Percentiles rank a stretch among this genome's conserved stretches.
These are phyloP conservation scores for Zymoseptoria crescenta DNA, from an alignment of 2,329 filamentous ascomycete genomes.

Conservation along the genomic window DNA sequence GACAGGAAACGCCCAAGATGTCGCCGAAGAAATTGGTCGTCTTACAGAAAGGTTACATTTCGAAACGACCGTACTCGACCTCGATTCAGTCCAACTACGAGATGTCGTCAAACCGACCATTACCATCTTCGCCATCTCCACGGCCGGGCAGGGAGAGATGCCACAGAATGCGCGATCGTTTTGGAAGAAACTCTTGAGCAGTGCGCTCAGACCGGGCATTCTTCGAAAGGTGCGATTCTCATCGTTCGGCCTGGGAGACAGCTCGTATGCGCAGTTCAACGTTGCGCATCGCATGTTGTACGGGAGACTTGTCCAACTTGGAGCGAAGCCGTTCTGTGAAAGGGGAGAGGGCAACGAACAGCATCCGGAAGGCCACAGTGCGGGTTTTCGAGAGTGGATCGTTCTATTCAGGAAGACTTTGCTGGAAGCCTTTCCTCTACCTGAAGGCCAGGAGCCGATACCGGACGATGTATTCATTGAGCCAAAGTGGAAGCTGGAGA, in stretches of 20 bases:
- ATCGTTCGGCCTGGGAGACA: constrained; percentile 87
- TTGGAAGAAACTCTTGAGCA: constrained; percentile 77
- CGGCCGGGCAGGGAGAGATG: constrained; percentile 89
- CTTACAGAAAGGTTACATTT: constrained; percentile 73
- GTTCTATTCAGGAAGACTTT: constrained; percentile 58
- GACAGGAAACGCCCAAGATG: constrained; percentile 87
- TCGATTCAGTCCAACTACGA: constrained; percentile 63
- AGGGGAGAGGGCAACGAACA: constrained; percentile 87
- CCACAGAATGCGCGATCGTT: constrained; percentile 74
- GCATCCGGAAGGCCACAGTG: constrained; percentile 72
- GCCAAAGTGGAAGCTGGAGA: constrained; percentile 59
- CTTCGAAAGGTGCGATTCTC: constrained; percentile 65
- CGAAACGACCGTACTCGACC: constrained; percentile 62
- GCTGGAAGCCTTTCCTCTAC: constrained; percentile 60
- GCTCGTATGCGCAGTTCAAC: constrained; percentile 89
- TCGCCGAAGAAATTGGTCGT: constrained; percentile 74
- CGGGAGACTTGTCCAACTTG: constrained; percentile 75
- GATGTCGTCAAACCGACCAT: constrained; percentile 44
- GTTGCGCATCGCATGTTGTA: constrained; percentile 85
- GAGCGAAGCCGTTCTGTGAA: constrained; percentile 66
- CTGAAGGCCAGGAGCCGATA: constrained; percentile 59
- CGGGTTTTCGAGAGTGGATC: constrained; percentile 30
- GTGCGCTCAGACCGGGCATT: constrained; percentile 64
- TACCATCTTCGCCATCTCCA: constrained; percentile 77
- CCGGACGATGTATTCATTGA: constrained; percentile 66